Conservation (phyloP, 192 early-diverging fungal species). For the Chytriomyces sp. region DNA sequence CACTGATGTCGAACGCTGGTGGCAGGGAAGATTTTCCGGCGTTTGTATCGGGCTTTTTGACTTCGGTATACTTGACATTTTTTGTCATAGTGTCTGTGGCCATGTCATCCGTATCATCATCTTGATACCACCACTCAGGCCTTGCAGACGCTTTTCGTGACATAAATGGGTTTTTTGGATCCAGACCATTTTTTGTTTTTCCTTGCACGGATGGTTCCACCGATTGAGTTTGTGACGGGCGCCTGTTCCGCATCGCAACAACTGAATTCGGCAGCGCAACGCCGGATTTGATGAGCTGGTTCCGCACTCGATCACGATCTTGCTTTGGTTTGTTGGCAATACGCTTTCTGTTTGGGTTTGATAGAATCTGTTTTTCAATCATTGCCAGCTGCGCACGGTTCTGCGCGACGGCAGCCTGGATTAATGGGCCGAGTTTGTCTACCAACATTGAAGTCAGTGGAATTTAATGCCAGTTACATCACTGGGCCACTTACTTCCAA, state of each 20-base stretch:
- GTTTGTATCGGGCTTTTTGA: background rate
- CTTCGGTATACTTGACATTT: background rate
- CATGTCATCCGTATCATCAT: background rate
- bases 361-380: background rate
- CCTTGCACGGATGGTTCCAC: background rate
- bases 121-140: background rate
- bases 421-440: background rate
- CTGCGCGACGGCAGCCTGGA: slow-evolving; percentile 1
- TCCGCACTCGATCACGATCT: slow-evolving; percentile 11
- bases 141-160: background rate
- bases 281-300: slow-evolving; percentile 22
- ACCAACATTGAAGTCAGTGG: background rate
- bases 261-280: slow-evolving; percentile 33
- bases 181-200: background rate
- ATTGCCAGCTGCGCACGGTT: background rate
- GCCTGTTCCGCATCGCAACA: background rate
- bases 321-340: background rate
- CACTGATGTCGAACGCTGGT: background rate
- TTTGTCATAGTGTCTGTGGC: background rate
- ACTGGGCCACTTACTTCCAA: slow-evolving; percentile 8
- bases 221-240: no score
- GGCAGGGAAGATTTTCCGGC: background rate
- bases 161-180: background rate
- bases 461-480: background rate
- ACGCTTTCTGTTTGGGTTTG: slow-evolving; percentile 17